phyloP scores from a whole-genome alignment of 192 early-diverging fungal genomes.

The Coemansia sp. region DNA sequence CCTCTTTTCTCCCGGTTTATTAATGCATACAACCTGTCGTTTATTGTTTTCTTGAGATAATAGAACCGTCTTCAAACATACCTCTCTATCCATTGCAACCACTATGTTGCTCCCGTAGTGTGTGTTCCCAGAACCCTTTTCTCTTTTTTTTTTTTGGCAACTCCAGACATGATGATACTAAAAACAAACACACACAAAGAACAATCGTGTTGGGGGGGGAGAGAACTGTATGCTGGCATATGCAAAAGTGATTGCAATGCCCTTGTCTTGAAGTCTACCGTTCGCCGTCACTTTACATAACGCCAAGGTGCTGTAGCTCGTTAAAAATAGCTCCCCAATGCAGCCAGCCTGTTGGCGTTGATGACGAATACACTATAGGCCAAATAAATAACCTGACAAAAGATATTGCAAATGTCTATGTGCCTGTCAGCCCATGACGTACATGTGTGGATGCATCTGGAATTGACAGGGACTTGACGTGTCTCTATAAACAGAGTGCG shows the following conservation, averaged over 20 bases:
- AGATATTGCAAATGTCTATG: background rate
- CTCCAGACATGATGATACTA: background rate
- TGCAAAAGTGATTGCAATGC: too few species aligned
- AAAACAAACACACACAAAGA: background rate
- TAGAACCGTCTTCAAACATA: background rate
- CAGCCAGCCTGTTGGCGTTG: too few species aligned
- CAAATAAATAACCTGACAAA: too few species aligned
- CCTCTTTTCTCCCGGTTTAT: background rate
- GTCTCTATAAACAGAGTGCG: too few species aligned
- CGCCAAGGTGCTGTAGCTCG: too few species aligned
- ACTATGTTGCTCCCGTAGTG: too few species aligned
- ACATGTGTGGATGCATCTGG: background rate
- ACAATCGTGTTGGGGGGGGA: background rate
- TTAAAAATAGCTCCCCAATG: too few species aligned
- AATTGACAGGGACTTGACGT: background rate
- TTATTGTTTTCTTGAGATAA: slow-evolving; percentile 1
- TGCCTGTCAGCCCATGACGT: background rate
- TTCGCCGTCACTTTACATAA: too few species aligned
- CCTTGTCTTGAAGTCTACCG: too few species aligned
- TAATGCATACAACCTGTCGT: slow-evolving; percentile 3
- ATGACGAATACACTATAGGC: too few species aligned
- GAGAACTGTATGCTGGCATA: background rate
- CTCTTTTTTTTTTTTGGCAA: background rate
- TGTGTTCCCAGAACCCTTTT: background rate
- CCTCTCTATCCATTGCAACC: too few species aligned